phyloP scores from a whole-genome alignment of 1,284 basidiomycete species.

The Cutaneotrichosporon cyanovorans region DNA sequence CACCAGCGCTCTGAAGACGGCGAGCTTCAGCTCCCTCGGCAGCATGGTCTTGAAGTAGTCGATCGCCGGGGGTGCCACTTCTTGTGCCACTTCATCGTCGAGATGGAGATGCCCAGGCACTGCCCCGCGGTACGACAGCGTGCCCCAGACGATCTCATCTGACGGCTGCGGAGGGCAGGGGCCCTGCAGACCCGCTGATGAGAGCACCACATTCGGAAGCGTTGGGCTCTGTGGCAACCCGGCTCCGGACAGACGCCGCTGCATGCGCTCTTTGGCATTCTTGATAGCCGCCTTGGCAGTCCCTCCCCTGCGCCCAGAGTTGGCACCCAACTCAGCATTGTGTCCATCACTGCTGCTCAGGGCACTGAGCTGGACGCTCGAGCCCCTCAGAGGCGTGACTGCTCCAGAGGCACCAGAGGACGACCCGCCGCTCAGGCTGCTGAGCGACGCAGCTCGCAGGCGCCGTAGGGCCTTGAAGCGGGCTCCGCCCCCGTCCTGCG shows the following conservation, averaged over 20 bases:
- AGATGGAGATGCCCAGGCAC: not conserved
- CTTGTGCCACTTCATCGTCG: too few relatives aligned
- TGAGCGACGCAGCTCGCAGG: constrained; percentile 1
- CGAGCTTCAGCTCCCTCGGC: constrained; percentile 65
- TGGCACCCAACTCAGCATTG: not conserved
- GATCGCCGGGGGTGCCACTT: not conserved
- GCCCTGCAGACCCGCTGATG: constrained; percentile 11
- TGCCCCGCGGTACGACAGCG: constrained; percentile 12
- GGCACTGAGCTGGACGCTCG: constrained; percentile 1
- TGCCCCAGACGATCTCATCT: constrained; percentile 20
- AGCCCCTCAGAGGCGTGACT: not conserved
- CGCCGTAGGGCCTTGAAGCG: constrained; percentile 4
- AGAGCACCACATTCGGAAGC: constrained; percentile 7
- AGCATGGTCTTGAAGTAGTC: constrained; percentile 49
- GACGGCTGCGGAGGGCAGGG: constrained; percentile 1
- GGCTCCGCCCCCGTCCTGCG: not conserved
- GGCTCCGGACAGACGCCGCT: not conserved
- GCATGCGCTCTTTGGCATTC: constrained; percentile 1
- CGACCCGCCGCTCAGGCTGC: not conserved
- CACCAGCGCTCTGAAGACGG: constrained; percentile 52
- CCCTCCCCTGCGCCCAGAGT: not conserved
- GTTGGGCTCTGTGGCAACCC: not conserved
- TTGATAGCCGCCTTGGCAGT: not conserved
- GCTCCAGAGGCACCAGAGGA: not conserved
- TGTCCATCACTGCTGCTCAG: not conserved